phyloP scores from a whole-genome alignment of 495 filamentous ascomycete genomes.

The Penicillium fimorum region DNA sequence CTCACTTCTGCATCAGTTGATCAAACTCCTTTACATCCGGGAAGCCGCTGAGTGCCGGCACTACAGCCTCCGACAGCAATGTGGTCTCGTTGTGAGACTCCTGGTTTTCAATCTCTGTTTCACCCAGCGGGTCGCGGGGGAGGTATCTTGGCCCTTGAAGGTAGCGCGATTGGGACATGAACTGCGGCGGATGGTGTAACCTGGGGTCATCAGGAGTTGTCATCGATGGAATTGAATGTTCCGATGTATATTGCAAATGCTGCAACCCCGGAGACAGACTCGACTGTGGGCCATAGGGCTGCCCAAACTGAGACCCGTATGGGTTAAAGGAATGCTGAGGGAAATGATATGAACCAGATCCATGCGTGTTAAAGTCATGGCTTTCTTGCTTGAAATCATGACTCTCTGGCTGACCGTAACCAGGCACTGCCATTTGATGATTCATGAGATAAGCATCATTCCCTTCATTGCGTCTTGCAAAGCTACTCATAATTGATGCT shows the following conservation, averaged over 20 bases:
- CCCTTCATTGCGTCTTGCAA: slow-evolving; percentile 38
- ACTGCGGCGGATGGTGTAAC: slow-evolving; percentile 36
- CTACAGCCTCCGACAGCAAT: slow-evolving; percentile 45
- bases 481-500: slow-evolving; percentile 34
- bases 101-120: slow-evolving; percentile 46
- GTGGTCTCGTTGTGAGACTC: slow-evolving; percentile 43
- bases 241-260: slow-evolving; percentile 37
- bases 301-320: slow-evolving; percentile 36
- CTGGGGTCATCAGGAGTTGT: slow-evolving; percentile 32
- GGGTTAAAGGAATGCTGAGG: slow-evolving; percentile 38
- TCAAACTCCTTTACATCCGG: slow-evolving; percentile 55
- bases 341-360: slow-evolving; percentile 37
- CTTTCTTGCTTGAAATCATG: slow-evolving; percentile 37
- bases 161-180: slow-evolving; percentile 38
- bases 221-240: slow-evolving; percentile 36
- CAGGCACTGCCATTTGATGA: slow-evolving; percentile 35
- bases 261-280: slow-evolving; percentile 29
- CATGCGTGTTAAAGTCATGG: slow-evolving; percentile 35
- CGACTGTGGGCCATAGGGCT: slow-evolving; percentile 36
- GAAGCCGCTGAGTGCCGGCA: slow-evolving; percentile 50
- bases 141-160: slow-evolving; percentile 37
- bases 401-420: slow-evolving; percentile 34
- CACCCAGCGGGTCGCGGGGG: slow-evolving; percentile 35
- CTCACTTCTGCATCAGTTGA: slow-evolving; percentile 52
- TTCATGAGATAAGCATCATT: slow-evolving; percentile 41